These are phyloP conservation scores for Ceratobasidium sp. DNA, from an alignment of 1,284 basidiomycete species.

Conservation along the genomic window DNA sequence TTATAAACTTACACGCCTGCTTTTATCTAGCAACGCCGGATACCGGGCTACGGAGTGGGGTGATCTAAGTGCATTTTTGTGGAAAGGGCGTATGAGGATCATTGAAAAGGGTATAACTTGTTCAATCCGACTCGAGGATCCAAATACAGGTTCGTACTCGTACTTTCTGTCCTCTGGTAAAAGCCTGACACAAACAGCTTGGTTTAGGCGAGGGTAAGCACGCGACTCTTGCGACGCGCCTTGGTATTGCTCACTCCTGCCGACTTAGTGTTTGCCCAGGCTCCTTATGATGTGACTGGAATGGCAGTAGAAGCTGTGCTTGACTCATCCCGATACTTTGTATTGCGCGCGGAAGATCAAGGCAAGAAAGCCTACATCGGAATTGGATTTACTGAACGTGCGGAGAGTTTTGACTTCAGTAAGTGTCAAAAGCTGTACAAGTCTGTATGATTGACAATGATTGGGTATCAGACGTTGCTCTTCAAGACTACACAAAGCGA, in stretches of 20 bases:
- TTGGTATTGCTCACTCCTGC: not conserved
- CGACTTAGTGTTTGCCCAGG: conserved; percentile 83
- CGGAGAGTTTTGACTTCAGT: conserved; percentile 96
- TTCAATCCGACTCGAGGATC: conserved; percentile 77
- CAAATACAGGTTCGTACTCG: conserved; percentile 69
- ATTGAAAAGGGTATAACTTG: conserved; percentile 74
- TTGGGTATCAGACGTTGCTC: conserved; percentile 78
- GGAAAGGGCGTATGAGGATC: conserved; percentile 90
- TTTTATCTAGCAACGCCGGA: conserved; percentile 63
- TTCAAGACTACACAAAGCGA: conserved; percentile 94
- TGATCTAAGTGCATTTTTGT: conserved; percentile 80
- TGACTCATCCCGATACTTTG: conserved; percentile 96
- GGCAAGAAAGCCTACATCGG: conserved; percentile 92
- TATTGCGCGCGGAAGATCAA: conserved; percentile 87
- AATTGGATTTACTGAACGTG: conserved; percentile 90
- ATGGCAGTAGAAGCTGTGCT: conserved; percentile 94
- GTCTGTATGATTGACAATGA: conserved; percentile 2
- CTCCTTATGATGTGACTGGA: conserved; percentile 84
- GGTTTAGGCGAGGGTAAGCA: conserved; percentile 51
- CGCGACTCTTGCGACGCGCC: conserved; percentile 43
- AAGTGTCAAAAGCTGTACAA: conserved; percentile 51
- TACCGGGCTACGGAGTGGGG: conserved; percentile 89
- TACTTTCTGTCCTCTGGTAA: not conserved
- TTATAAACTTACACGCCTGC: not conserved
- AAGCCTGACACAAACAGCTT: conserved; percentile 9